A percentile compares a stretch with the other conserved stretches of the same genome.
Conservation (phyloP, 177 flowering plant genomes). For the Vitis hybrid region DNA sequence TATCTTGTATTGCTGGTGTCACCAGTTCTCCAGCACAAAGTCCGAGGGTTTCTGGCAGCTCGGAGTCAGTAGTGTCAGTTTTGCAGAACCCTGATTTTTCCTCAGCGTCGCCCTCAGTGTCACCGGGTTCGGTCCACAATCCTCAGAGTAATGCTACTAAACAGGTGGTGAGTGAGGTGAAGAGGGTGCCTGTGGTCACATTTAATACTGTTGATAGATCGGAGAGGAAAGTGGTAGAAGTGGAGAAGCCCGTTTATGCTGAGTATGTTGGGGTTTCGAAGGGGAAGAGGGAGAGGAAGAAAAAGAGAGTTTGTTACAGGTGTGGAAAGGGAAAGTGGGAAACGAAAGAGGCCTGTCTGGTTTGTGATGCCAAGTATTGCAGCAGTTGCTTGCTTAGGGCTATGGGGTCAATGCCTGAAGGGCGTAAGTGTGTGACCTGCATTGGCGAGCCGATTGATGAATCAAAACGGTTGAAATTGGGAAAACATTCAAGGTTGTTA, state of each 20-base stretch:
- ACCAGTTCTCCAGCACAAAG: constrained; percentile 57
- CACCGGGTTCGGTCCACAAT: constrained; percentile 58
- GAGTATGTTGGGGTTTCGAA: constrained; percentile 55
- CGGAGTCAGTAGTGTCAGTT: constrained; percentile 84
- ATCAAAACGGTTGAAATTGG: constrained; percentile 68
- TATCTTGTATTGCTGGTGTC: constrained; percentile 58
- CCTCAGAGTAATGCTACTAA: constrained; percentile 29
- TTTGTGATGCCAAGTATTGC: constrained; percentile 90
- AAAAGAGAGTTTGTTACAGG: constrained; percentile 67
- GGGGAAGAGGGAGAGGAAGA: constrained; percentile 57
- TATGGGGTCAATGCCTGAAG: constrained; percentile 99
- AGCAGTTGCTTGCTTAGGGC: constrained; percentile 94
- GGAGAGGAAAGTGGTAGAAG: constrained; percentile 47
- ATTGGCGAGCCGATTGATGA: constrained; percentile 87
- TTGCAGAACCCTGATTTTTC: constrained; percentile 71
- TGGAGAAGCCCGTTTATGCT: constrained; percentile 43
- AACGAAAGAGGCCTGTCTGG: constrained; percentile 84
- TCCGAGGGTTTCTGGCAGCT: constrained; percentile 66
- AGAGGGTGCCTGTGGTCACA: constrained; percentile 73
- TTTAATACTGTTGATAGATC: constrained; percentile 66
- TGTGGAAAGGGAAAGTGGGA: constrained; percentile 97
- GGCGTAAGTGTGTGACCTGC: constrained; percentile 96
- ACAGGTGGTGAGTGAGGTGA: constrained; percentile 43
- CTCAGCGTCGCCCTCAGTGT: constrained; percentile 66
- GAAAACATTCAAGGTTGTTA: constrained; percentile 76